Evolutionary conservation across 768 basidiomycete genomes (phyloP).

Genomic region (Suillus spraguei): DNA sequence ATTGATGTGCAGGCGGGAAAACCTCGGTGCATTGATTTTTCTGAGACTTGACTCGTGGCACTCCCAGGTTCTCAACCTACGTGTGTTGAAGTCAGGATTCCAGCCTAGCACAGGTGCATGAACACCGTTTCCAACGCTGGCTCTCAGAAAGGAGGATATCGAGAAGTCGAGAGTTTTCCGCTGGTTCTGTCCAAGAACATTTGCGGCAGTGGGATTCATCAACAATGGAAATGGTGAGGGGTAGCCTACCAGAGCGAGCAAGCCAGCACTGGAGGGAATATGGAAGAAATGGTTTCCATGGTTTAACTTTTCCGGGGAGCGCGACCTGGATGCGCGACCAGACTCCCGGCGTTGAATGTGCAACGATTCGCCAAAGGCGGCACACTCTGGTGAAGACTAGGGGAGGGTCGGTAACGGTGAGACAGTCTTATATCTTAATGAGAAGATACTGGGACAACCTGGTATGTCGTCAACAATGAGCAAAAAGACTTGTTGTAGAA

Average conservation of each 20-base stretch:
- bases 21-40: no score
- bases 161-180: no score
- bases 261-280: neutral
- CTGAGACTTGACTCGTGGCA: no score
- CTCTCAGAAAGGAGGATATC: no score
- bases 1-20: neutral
- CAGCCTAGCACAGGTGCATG: no score
- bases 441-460: neutral
- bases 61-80: no score
- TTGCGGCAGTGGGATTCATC: no score
- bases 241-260: neutral
- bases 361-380: neutral
- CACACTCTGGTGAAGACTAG: neutral
- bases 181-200: neutral
- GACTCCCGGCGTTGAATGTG: neutral
- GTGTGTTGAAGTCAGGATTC: no score
- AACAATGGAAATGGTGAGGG: neutral
- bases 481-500: no score
- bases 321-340: neutral
- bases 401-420: neutral
- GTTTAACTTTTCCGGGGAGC: neutral
- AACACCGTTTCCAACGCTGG: no score
- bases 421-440: accelerated
- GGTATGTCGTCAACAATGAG: neutral
- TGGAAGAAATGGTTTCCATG: neutral